Percentiles rank a stretch among this genome's conserved stretches.
These are phyloP conservation scores for Botrytis aclada DNA, from an alignment of 2,329 filamentous ascomycete species.

Conservation along the genomic window DNA sequence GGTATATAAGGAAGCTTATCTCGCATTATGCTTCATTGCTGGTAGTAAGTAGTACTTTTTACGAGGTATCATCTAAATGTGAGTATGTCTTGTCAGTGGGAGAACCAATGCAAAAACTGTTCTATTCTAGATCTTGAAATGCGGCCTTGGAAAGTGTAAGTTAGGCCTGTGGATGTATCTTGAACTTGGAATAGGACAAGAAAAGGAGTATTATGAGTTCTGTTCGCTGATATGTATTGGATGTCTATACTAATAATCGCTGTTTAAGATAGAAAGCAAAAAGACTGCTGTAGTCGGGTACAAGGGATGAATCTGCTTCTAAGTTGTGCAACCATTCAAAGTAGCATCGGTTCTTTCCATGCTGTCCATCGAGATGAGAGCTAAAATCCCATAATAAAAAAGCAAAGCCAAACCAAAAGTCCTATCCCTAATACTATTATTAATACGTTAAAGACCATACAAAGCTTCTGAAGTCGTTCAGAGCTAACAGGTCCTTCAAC, in stretches of 20 bases:
- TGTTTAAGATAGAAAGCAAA: not conserved
- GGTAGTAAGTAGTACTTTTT: not conserved
- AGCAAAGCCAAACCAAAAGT: no score
- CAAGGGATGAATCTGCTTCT: not conserved
- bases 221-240: not conserved
- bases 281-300: not conserved
- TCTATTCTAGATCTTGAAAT: not conserved
- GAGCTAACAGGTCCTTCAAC: no score
- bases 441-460: not conserved
- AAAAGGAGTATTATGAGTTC: not conserved
- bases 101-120: not conserved
- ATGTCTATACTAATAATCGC: not conserved
- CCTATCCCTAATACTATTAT: not conserved
- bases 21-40: not conserved
- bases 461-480: not conserved
- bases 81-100: not conserved
- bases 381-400: not conserved
- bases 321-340: not conserved
- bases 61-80: not conserved
- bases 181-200: not conserved
- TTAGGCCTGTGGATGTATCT: not conserved
- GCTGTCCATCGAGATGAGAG: not conserved
- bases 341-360: not conserved
- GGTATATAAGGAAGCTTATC: not conserved
- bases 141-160: not conserved